Evolutionary conservation across 164 flowering plant genomes (phyloP).

Genomic region (Magnolia sinica): DNA sequence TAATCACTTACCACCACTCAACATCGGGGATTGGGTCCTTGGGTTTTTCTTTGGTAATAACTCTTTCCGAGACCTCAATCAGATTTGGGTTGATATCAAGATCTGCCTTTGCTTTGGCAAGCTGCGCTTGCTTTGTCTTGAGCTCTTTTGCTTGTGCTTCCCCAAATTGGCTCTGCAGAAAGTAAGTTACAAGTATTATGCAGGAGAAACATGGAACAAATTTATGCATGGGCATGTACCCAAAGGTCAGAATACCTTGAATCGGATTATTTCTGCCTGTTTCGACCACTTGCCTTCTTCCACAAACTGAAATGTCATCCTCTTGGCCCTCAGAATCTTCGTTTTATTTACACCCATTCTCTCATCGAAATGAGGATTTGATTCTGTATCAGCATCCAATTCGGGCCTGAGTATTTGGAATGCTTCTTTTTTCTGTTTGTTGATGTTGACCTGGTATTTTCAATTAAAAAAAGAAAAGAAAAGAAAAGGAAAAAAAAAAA

Average conservation of each 20-base stretch:
- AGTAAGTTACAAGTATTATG: not conserved
- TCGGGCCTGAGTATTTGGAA: slow-evolving; percentile 94
- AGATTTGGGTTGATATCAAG: slow-evolving; percentile 93
- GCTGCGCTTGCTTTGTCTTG: slow-evolving; percentile 83
- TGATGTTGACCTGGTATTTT: slow-evolving; percentile 84
- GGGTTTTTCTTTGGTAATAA: slow-evolving; percentile 66
- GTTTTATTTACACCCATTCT: slow-evolving; percentile 82
- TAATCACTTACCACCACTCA: slow-evolving; percentile 86
- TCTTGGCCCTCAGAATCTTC: slow-evolving; percentile 87
- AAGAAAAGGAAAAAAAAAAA: not conserved
- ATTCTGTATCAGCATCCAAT: slow-evolving; percentile 76
- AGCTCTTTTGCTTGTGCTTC: slow-evolving; percentile 95
- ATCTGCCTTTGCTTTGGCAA: slow-evolving; percentile 87
- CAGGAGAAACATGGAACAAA: not conserved
- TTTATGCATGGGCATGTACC: not conserved
- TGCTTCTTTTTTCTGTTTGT: slow-evolving; percentile 96
- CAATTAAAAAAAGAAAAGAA: not conserved
- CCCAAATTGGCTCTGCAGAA: slow-evolving; percentile 81
- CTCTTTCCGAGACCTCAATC: slow-evolving; percentile 91
- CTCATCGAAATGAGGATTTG: slow-evolving; percentile 82
- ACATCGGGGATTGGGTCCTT: slow-evolving; percentile 86
- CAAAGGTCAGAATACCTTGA: slow-evolving; percentile 53
- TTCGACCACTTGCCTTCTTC: slow-evolving; percentile 98
- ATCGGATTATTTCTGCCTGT: slow-evolving; percentile 76
- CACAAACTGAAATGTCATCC: slow-evolving; percentile 87